phyloP scores from a whole-genome alignment of 140 eudicot genomes.

The Flaveria floridana region DNA sequence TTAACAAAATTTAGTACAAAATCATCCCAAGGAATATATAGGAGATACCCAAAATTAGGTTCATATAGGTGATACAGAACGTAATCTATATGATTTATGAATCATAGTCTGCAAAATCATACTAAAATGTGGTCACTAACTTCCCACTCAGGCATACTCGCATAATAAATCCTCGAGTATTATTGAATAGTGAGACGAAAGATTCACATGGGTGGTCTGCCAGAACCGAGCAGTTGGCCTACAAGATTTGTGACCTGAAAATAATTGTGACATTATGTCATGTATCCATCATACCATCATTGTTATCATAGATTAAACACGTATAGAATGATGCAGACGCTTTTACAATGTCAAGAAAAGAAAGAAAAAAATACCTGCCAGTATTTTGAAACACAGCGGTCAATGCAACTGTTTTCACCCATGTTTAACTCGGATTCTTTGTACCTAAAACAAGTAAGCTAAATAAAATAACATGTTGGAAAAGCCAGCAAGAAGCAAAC shows the following conservation, averaged over 20 bases:
- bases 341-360: not conserved
- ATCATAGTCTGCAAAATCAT: constrained; percentile 26
- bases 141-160: constrained; percentile 16
- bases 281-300: not conserved
- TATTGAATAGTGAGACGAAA: constrained; percentile 8
- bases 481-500: not conserved
- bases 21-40: constrained; percentile 16
- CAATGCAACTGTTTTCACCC: constrained; percentile 87
- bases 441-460: constrained; percentile 48
- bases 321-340: not conserved
- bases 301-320: not conserved
- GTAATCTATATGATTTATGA: constrained; percentile 32
- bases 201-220: constrained; percentile 57
- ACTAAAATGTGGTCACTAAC: constrained; percentile 25
- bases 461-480: constrained; percentile 4
- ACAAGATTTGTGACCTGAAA: constrained; percentile 75
- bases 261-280: constrained; percentile 17
- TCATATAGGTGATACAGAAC: constrained; percentile 20
- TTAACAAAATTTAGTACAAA: constrained; percentile 10
- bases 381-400: constrained; percentile 81
- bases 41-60: constrained; percentile 25
- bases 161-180: constrained; percentile 13
- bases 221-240: constrained; percentile 70
- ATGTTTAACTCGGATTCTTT: constrained; percentile 71
- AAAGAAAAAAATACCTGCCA: constrained; percentile 52